phyloP scores from a whole-genome alignment of 768 basidiomycete genomes.

The Boletus fagicola region DNA sequence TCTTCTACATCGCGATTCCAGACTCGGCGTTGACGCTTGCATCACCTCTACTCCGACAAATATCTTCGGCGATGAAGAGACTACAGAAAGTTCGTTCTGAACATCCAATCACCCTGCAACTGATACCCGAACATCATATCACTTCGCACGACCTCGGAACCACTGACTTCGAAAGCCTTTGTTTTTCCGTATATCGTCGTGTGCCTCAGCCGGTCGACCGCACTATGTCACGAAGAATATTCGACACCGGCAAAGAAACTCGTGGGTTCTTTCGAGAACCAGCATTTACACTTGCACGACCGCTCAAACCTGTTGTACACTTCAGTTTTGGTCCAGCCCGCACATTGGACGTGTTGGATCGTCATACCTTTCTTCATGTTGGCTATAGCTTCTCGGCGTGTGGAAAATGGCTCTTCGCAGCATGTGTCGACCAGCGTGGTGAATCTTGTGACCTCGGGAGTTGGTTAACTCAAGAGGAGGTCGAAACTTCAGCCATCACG shows the following conservation, averaged over 20 bases:
- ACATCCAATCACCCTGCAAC: slow-evolving; percentile 61
- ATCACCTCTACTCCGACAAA: slow-evolving; percentile 66
- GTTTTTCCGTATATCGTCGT: slow-evolving; percentile 69
- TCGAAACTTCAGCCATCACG: slow-evolving; percentile 46
- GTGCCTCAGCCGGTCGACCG: slow-evolving; percentile 61
- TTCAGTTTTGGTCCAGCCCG: slow-evolving; percentile 41
- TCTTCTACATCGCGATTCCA: slow-evolving; percentile 72
- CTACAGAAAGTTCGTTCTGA: slow-evolving; percentile 46
- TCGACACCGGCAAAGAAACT: slow-evolving; percentile 38
- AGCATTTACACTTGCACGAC: slow-evolving; percentile 59
- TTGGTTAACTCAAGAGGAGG: slow-evolving; percentile 57
- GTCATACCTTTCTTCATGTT: slow-evolving; percentile 69
- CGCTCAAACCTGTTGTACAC: slow-evolving; percentile 34
- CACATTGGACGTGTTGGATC: slow-evolving; percentile 51
- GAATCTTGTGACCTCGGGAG: slow-evolving; percentile 69
- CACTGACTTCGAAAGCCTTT: slow-evolving; percentile 47
- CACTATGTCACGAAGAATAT: slow-evolving; percentile 52
- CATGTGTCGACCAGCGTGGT: slow-evolving; percentile 75
- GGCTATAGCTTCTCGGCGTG: slow-evolving; percentile 67
- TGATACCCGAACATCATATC: slow-evolving; percentile 67
- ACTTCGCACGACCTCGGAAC: slow-evolving; percentile 31
- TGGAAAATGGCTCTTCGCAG: slow-evolving; percentile 75
- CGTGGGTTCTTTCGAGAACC: slow-evolving; percentile 62
- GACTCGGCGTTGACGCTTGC: slow-evolving; percentile 57
- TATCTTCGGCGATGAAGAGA: slow-evolving; percentile 63